A percentile compares a stretch with the other conserved stretches of the same genome.
phyloP scores from a whole-genome alignment of 192 early-diverging fungal species.

The Chytriomyces sp. region DNA sequence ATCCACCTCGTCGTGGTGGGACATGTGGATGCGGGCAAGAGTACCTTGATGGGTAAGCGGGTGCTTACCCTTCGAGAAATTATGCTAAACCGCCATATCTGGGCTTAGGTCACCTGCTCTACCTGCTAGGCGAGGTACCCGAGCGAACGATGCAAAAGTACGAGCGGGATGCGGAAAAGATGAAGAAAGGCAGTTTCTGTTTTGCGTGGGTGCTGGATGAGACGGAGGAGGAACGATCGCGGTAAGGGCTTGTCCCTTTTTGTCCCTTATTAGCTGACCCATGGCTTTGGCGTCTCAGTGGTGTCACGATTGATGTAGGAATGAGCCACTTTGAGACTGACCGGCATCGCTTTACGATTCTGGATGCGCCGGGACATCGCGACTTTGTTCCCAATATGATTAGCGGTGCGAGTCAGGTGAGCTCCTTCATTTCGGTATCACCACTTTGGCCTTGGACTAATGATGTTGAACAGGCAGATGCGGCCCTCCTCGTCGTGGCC shows the following conservation, averaged over 20 bases:
- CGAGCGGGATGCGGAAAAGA: constrained; percentile 87
- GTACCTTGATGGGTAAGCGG: constrained; percentile 85
- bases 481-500: constrained; percentile 91
- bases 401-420: constrained; percentile 81
- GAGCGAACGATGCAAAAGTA: constrained; percentile 85
- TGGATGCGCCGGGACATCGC: constrained; percentile 96
- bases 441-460: constrained; percentile 3
- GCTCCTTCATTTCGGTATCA: constrained; percentile 17
- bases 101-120: constrained; percentile 74
- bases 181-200: constrained; percentile 94
- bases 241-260: constrained; percentile 39
- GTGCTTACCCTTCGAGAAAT: not conserved
- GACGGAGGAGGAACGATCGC: constrained; percentile 85
- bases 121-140: constrained; percentile 83
- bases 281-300: constrained; percentile 39
- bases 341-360: constrained; percentile 75
- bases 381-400: constrained; percentile 99
- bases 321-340: constrained; percentile 85
- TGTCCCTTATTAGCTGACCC: constrained; percentile 4
- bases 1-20: constrained; percentile 90
- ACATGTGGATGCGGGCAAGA: constrained; percentile 97
- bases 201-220: constrained; percentile 98
- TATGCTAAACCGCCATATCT: not conserved
- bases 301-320: constrained; percentile 97
- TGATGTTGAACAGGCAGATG: constrained; percentile 81